Percentiles rank a stretch among this genome's conserved stretches.
phyloP scores from a whole-genome alignment of 2,329 filamentous ascomycete genomes.

The Ploettnerulaceae sp. region DNA sequence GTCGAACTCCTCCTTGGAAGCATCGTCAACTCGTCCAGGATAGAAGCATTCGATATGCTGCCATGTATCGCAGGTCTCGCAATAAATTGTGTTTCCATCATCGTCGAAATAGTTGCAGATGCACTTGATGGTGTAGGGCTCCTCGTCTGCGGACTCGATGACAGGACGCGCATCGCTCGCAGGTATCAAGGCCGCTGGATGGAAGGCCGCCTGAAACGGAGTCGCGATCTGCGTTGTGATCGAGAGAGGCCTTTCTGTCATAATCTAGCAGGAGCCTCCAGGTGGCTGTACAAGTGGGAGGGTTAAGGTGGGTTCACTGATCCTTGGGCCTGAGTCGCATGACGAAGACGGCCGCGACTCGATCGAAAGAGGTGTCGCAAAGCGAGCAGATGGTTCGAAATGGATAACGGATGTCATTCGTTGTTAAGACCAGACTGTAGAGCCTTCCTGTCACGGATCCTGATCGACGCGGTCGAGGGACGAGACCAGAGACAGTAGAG shows the following conservation, averaged over 20 bases:
- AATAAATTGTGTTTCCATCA: slow-evolving; percentile 96
- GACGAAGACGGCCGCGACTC: slow-evolving; percentile 36
- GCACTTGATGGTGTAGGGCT: slow-evolving; percentile 95
- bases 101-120: slow-evolving; percentile 92
- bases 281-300: slow-evolving; percentile 32
- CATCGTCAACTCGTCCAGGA: slow-evolving; percentile 63
- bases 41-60: slow-evolving; percentile 99
- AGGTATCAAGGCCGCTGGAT: slow-evolving; percentile 22
- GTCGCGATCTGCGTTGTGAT: slow-evolving; percentile 35
- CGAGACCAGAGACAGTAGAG: not conserved
- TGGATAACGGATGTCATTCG: slow-evolving; percentile 29
- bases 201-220: slow-evolving; percentile 27
- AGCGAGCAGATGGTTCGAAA: slow-evolving; percentile 21
- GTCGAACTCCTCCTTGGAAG: slow-evolving; percentile 64
- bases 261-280: slow-evolving; percentile 36
- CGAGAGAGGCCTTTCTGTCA: slow-evolving; percentile 36
- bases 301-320: slow-evolving; percentile 34
- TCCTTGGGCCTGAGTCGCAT: slow-evolving; percentile 36
- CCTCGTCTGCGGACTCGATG: slow-evolving; percentile 58
- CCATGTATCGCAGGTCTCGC: slow-evolving; percentile 94
- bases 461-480: slow-evolving; percentile 13
- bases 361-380: slow-evolving; percentile 30
- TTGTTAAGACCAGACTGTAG: slow-evolving; percentile 17
- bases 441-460: slow-evolving; percentile 9
- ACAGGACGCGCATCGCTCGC: slow-evolving; percentile 28